A percentile compares a stretch with the other conserved stretches of the same genome.
Evolutionary conservation across 495 filamentous ascomycete species (phyloP).

Genomic region (Annulohypoxylon bovei): DNA sequence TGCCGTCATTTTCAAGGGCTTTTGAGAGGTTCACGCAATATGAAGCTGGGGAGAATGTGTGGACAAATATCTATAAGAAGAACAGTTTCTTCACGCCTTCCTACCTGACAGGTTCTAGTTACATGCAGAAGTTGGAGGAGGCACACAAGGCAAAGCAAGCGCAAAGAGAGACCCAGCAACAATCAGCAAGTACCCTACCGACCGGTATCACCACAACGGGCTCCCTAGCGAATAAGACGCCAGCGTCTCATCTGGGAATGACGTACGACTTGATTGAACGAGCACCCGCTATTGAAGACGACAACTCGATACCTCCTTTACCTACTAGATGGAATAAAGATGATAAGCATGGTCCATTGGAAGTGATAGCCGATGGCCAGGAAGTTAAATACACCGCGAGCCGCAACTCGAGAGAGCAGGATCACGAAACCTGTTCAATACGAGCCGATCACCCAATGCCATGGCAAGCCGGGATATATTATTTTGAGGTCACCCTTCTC

Average conservation of each 20-base stretch:
- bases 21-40: slow-evolving; percentile 62
- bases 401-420: slow-evolving; percentile 54
- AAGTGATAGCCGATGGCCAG: slow-evolving; percentile 76
- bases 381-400: slow-evolving; percentile 75
- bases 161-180: slow-evolving; percentile 38
- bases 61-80: slow-evolving; percentile 39
- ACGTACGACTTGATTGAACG: slow-evolving; percentile 89
- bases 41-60: slow-evolving; percentile 40
- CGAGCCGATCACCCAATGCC: slow-evolving; percentile 92
- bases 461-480: slow-evolving; percentile 92
- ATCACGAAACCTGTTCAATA: slow-evolving; percentile 86
- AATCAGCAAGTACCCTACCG: slow-evolving; percentile 17
- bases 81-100: slow-evolving; percentile 76
- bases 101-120: slow-evolving; percentile 80
- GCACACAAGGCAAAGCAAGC: slow-evolving; percentile 69
- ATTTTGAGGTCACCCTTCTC: slow-evolving; percentile 92
- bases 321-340: slow-evolving; percentile 84
- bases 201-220: slow-evolving; percentile 23
- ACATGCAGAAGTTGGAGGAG: slow-evolving; percentile 77
- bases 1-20: slow-evolving; percentile 70
- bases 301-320: slow-evolving; percentile 70
- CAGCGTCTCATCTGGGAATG: slow-evolving; percentile 77
- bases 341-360: slow-evolving; percentile 78
- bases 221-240: slow-evolving; percentile 47
- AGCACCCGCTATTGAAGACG: slow-evolving; percentile 59